These are phyloP conservation scores for Didymella lethalis DNA, from an alignment of 2,329 filamentous ascomycete species.

Conservation along the genomic window DNA sequence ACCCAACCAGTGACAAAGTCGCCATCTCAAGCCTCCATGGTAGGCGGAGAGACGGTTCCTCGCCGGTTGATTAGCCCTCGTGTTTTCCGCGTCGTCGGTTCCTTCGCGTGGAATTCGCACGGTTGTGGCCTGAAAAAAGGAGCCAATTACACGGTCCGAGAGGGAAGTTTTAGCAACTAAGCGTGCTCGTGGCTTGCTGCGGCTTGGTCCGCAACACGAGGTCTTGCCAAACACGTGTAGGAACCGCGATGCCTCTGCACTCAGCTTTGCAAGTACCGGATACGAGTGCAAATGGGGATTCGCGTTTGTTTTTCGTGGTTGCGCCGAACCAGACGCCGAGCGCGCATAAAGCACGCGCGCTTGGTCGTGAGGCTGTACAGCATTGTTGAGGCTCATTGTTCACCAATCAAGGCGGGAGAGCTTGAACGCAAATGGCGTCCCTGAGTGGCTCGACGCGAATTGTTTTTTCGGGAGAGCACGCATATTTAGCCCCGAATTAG, in stretches of 20 bases:
- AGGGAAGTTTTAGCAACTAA: neutral
- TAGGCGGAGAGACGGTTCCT: neutral
- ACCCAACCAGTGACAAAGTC: neutral
- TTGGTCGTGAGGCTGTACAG: neutral
- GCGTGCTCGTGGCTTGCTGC: neutral
- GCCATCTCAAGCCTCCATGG: neutral
- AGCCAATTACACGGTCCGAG: neutral
- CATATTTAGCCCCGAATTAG: conserved; percentile 5
- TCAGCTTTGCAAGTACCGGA: conserved; percentile 6
- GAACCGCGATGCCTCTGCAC: conserved; percentile 1
- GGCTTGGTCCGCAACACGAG: conserved; percentile 15
- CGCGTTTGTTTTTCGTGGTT: neutral
- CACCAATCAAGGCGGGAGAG: neutral
- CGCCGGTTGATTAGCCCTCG: conserved; percentile 5
- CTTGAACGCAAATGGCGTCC: neutral
- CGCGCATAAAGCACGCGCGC: neutral
- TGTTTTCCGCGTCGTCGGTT: conserved; percentile 1
- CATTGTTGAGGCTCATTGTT: neutral
- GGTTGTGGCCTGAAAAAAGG: neutral
- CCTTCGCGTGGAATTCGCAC: neutral
- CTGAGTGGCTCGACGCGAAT: neutral
- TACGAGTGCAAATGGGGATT: neutral
- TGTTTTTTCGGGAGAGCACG: conserved; percentile 7
- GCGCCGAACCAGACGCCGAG: neutral
- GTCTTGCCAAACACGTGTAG: neutral